Base-by-base conservation (phyloP, 306 rosid species). In the Cicer arietinum region DNA sequence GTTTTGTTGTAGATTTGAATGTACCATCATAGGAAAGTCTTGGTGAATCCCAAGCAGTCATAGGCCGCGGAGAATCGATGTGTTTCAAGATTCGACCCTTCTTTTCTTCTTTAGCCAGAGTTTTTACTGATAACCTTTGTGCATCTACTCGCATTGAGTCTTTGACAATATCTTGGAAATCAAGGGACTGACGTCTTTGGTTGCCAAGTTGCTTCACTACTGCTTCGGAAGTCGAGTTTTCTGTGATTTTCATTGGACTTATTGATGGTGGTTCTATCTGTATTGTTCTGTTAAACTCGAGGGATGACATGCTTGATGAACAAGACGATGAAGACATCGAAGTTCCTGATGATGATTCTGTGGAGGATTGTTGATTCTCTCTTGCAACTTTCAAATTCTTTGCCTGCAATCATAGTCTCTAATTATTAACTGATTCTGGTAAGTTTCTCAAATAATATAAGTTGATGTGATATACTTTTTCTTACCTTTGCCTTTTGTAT, bases 21-120 rank as follows among this genome's bases (percentile, higher is more conserved):
- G 84, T 17, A 62, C 85, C 98, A 77, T 95, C 99, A 73, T 86
- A 95, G 48, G 99, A 95, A 63, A 86, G 89, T 80, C 99, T 82
- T 8, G 96, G 85, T 2, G 86, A 77, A 79, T 74, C 85, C 84
- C 84, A 69, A 25, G 76, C 43, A 57, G 67, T 76, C 41, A 71
- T 39, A 53, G 96, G 99, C 85, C 99, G 84, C 0, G 98, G 99
- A 22, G 99, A 95, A 75, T 95, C 99, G 0, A 92, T 79, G 83
- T 80, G 65, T 74, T 77, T 90, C 85, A 90, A 77, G 52, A 87
- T 63, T 50, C 75, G 78, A 7, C 75, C 52, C 67, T 69, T 84
- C 73, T 80, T 84, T 79, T 77, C 88, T 62, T 81, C 87, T 74
- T 85, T 88, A 47, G 83, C 80, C 11, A 47, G 79, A 54, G 90